A percentile compares a stretch with the other conserved stretches of the same genome.
These are phyloP conservation scores for Xylariaceae sp. DNA, from an alignment of 2,329 filamentous ascomycete species.

Conservation along the genomic window DNA sequence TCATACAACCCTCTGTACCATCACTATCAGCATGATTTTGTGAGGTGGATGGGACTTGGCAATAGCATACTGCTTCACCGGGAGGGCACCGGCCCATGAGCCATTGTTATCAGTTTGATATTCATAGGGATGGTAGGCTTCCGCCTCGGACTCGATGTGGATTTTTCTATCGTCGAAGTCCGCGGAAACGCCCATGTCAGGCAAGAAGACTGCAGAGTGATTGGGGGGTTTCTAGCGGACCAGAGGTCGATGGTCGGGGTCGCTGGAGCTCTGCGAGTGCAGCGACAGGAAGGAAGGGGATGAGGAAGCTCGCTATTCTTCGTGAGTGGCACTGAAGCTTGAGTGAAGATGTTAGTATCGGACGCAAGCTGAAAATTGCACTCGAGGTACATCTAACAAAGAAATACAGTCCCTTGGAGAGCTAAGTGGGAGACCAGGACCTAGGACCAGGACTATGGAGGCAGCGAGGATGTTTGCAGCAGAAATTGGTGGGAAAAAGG, in stretches of 20 bases:
- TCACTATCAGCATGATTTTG: constrained; percentile 14
- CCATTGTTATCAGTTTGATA: constrained; percentile 82
- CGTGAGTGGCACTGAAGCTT: constrained; percentile 22
- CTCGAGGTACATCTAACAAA: too few species aligned
- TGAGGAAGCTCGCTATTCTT: constrained; percentile 28
- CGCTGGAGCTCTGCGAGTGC: constrained; percentile 17
- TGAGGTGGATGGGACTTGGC: neutral
- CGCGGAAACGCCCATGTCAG: constrained; percentile 66
- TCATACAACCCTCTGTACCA: constrained; percentile 77
- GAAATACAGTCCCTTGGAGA: too few species aligned
- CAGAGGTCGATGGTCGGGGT: constrained; percentile 17
- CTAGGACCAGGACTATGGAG: too few species aligned
- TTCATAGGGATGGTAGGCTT: constrained; percentile 69
- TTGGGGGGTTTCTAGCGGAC: constrained; percentile 9
- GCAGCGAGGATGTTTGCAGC: too few species aligned
- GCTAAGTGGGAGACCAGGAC: too few species aligned
- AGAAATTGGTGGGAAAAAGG: too few species aligned
- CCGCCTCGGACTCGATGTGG: constrained; percentile 58
- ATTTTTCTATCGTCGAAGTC: constrained; percentile 68
- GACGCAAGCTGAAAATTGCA: too few species aligned
- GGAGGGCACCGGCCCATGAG: constrained; percentile 92
- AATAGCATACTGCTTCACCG: constrained; percentile 76
- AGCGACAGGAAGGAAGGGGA: constrained; percentile 17
- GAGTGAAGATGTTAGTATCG: neutral
- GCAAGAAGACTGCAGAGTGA: constrained; percentile 42